Base-by-base conservation (phyloP, 2,329 filamentous ascomycete species). In the Hypoxylon sp. region DNA sequence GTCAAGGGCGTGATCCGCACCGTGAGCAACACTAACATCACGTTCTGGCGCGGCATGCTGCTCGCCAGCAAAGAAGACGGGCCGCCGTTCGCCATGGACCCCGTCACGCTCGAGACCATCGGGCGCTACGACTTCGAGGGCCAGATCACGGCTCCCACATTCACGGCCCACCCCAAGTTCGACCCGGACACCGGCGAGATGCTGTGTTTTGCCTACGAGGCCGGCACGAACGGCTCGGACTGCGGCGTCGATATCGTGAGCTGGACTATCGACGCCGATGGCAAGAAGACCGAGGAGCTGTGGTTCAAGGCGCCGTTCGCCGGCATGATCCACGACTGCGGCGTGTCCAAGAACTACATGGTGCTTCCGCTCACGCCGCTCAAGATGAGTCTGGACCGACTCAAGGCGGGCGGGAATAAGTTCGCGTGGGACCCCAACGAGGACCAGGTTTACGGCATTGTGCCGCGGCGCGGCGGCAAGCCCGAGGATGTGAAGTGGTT, bases 1-100 rank as follows among this genome's bases (percentile, higher is more conserved):
- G 86, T 88, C 5, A 83, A 83, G 55, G 85, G 85, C 1, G 83
- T 88, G 4, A 85, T 89, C 44, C 79, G 86, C 22, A 89, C 86
- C 0, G 86, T 86, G 0, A 82, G 84, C 2, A 90, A 90, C 69
- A 90, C 88, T 1, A 90, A 90, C 63, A 79, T 90, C n/a, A 79
- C 86, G 1, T 88, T 85, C 72, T 90, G 86, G 84, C 79, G 85
- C 6, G 86, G 86, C 0, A 82, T 85, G 51, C 72, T 89, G 63
- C 79, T 89, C 3, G 86, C 86, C 0, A 81, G 79, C 57, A 90
- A 89, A 71, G 88, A 90, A 62, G 84, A 86, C 63, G 81, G 83
- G 0, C 84, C 83, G 13, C 85, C 85, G 0, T 87, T 81, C 68
- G 84, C 84, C 0, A 80, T 87, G 81, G 83, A 87, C 63, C 85